phyloP scores from a whole-genome alignment of 306 rosid genomes.

The Gillenia trifoliata region DNA sequence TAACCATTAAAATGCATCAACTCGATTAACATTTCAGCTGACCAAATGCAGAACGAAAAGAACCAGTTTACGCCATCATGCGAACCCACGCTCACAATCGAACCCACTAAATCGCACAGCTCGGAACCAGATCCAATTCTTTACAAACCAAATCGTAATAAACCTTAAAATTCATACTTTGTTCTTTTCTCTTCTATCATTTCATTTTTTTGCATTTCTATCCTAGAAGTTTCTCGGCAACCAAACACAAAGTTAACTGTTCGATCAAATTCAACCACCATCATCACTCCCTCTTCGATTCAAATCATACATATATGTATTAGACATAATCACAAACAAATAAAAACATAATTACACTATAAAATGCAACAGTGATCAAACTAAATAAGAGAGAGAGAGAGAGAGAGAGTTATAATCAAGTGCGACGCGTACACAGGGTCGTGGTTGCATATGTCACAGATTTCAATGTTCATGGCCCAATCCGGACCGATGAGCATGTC shows the following conservation, averaged over 20 bases:
- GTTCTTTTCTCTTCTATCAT: not conserved
- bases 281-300: not conserved
- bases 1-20: not conserved
- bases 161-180: not conserved
- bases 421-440: constrained; percentile 71
- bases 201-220: not conserved
- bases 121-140: not conserved
- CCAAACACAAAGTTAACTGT: constrained; percentile 10
- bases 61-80: not conserved
- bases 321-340: not conserved
- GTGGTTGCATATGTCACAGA: constrained; percentile 87
- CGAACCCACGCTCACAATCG: not conserved
- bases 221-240: not conserved
- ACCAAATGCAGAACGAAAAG: not conserved
- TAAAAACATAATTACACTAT: not conserved
- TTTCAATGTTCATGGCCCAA: constrained; percentile 99
- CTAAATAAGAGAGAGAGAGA: not conserved
- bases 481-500: constrained; percentile 97
- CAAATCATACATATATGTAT: not conserved
- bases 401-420: constrained; percentile 18
- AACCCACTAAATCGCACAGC: not conserved
- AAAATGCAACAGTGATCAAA: not conserved
- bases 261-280: constrained; percentile 15
- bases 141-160: not conserved
- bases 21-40: not conserved